phyloP scores from a whole-genome alignment of 2,329 filamentous ascomycete genomes.

The Niveomyces coronatus region DNA sequence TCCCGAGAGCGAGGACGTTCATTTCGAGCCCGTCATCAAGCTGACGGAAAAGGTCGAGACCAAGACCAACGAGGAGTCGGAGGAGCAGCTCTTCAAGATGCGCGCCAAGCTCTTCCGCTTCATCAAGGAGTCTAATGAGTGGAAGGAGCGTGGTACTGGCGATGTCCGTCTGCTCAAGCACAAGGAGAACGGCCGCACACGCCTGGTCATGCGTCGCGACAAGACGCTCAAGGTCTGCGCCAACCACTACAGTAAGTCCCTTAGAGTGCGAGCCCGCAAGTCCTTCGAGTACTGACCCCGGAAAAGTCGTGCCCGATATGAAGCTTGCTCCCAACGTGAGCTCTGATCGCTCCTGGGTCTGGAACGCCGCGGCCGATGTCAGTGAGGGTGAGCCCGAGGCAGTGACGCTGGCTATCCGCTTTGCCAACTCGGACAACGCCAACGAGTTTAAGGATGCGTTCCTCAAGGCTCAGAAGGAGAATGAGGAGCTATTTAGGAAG shows the following conservation, averaged over 20 bases:
- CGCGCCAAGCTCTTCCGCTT: conserved; percentile 99
- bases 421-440: conserved; percentile 96
- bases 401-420: conserved; percentile 90
- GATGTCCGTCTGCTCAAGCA: conserved; percentile 96
- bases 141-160: conserved; percentile 98
- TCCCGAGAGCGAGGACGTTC: conserved; percentile 82
- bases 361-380: conserved; percentile 96
- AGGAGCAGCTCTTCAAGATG: conserved; percentile 99
- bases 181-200: conserved; percentile 96
- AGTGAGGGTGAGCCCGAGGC: conserved; percentile 97
- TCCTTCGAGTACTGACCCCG: conserved; percentile 26
- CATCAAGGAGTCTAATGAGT: conserved; percentile 81
- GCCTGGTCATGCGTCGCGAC: conserved; percentile 96
- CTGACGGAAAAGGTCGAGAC: conserved; percentile 94
- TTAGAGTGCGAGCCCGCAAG: no score
- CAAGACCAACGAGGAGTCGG: conserved; percentile 96
- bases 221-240: conserved; percentile 99
- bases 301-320: conserved; percentile 78
- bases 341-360: conserved; percentile 97
- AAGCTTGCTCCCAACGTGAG: conserved; percentile 97
- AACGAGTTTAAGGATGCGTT: conserved; percentile 97
- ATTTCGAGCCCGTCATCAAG: conserved; percentile 94
- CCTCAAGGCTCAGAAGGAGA: conserved; percentile 93
- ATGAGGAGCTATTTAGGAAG: conserved; percentile 72
- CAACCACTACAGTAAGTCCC: conserved; percentile 88